phyloP scores from a whole-genome alignment of 2,329 filamentous ascomycete genomes.

The Fusarium oxysporum region DNA sequence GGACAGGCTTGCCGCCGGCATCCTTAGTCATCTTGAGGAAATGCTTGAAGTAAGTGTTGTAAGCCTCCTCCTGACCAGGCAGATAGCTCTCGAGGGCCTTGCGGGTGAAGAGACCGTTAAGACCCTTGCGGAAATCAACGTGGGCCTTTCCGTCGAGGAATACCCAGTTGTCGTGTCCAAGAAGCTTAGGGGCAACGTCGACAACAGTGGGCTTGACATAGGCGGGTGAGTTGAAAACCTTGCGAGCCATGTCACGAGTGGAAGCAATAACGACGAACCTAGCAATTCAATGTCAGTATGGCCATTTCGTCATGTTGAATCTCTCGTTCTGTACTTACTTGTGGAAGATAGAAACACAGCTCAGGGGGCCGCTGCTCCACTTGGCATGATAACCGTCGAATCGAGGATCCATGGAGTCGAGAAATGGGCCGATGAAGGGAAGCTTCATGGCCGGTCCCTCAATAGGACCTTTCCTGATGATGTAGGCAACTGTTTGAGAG shows the following conservation, averaged over 20 bases:
- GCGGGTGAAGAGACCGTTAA: conserved; percentile 94
- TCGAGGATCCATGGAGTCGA: conserved; percentile 90
- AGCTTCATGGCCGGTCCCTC: conserved; percentile 80
- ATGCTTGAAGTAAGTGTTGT: conserved; percentile 84
- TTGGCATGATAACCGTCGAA: conserved; percentile 92
- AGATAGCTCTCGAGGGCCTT: conserved; percentile 89
- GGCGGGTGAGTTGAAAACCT: conserved; percentile 92
- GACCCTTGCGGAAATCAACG: conserved; percentile 95
- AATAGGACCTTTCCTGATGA: conserved; percentile 80
- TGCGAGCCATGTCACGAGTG: conserved; percentile 92
- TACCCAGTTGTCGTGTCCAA: conserved; percentile 94
- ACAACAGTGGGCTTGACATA: conserved; percentile 98
- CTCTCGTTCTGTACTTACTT: conserved; percentile 72
- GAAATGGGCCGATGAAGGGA: conserved; percentile 94
- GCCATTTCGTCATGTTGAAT: not conserved
- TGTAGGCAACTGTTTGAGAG: conserved; percentile 73
- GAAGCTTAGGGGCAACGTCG: conserved; percentile 91
- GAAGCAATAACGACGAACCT: conserved; percentile 98
- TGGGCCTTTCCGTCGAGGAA: conserved; percentile 96
- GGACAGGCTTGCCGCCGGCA: conserved; percentile 77
- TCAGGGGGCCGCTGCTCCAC: conserved; percentile 90
- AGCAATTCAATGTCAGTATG: conserved; percentile 14
- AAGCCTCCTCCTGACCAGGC: conserved; percentile 91
- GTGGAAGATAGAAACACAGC: conserved; percentile 99
- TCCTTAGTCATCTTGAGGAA: conserved; percentile 82